phyloP scores from a whole-genome alignment of 306 rosid species.

The Acacia melanoxylon region DNA sequence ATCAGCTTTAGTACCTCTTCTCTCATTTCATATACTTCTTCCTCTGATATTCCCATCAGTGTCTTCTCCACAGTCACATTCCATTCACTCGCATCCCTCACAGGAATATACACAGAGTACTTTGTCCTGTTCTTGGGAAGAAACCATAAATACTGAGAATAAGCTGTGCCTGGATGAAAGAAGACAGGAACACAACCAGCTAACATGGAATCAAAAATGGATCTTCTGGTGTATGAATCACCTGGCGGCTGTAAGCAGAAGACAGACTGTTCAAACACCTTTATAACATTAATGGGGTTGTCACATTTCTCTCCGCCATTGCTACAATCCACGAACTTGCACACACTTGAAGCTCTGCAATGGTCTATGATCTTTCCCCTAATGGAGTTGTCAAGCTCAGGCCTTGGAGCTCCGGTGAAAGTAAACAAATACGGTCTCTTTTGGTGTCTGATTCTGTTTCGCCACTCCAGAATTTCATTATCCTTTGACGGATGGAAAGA shows the following conservation, averaged over 20 bases:
- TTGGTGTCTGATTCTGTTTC: constrained; percentile 42
- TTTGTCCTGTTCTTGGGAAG: constrained; percentile 57
- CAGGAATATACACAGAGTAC: constrained; percentile 77
- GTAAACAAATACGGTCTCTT: constrained; percentile 58
- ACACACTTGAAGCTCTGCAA: constrained; percentile 48
- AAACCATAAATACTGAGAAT: constrained; percentile 81
- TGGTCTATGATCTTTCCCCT: constrained; percentile 69
- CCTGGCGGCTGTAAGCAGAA: constrained; percentile 90
- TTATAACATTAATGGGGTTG: constrained; percentile 56
- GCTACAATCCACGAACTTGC: constrained; percentile 70
- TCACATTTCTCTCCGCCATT: constrained; percentile 57
- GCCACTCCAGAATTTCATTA: constrained; percentile 52
- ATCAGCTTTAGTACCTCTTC: constrained; percentile 72
- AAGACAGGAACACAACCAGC: constrained; percentile 93
- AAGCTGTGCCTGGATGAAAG: constrained; percentile 87
- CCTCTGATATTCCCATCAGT: constrained; percentile 53
- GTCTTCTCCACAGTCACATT: constrained; percentile 49
- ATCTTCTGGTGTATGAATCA: constrained; percentile 87
- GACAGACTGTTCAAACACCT: constrained; percentile 57
- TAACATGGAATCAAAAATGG: constrained; percentile 77
- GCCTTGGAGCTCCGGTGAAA: constrained; percentile 83
- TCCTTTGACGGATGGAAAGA: constrained; percentile 62
- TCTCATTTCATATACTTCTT: constrained; percentile 61
- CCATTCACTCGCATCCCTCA: constrained; percentile 60
- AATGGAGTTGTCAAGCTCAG: constrained; percentile 52